A percentile compares a stretch with the other conserved stretches of the same genome.
These are phyloP conservation scores for Lactifluus echinatus DNA, from an alignment of 768 basidiomycete species.

Conservation along the genomic window DNA sequence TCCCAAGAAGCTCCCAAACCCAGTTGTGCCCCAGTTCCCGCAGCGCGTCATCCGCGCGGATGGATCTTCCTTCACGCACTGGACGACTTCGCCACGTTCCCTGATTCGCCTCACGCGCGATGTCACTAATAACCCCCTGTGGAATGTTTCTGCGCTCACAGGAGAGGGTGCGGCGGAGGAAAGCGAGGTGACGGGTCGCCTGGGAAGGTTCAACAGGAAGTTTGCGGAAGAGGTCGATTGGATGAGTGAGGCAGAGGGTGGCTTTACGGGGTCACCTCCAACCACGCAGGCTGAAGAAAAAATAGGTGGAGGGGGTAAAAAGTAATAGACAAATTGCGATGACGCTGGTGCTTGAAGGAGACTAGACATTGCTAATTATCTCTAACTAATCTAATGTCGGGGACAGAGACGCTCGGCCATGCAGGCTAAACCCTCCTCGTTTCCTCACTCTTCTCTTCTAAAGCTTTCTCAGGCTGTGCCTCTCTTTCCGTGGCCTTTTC, in stretches of 20 bases:
- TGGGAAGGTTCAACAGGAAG: slow-evolving; percentile 70
- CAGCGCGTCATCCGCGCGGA: slow-evolving; percentile 82
- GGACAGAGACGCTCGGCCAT: neutral
- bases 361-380: slow-evolving; percentile 7
- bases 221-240: slow-evolving; percentile 47
- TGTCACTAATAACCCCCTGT: slow-evolving; percentile 81
- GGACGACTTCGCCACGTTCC: slow-evolving; percentile 81
- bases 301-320: neutral
- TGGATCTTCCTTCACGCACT: slow-evolving; percentile 80
- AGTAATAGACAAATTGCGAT: neutral
- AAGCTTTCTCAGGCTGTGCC: neutral
- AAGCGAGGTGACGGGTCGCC: slow-evolving; percentile 59
- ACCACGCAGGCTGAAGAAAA: neutral
- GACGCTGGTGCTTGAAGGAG: neutral
- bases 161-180: slow-evolving; percentile 50
- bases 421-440: neutral
- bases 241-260: slow-evolving; percentile 21
- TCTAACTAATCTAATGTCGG: slow-evolving; percentile 14
- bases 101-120: slow-evolving; percentile 74
- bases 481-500: neutral
- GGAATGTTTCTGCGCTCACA: slow-evolving; percentile 55
- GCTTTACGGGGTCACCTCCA: neutral
- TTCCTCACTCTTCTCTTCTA: neutral
- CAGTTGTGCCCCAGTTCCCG: slow-evolving; percentile 78
- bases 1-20: slow-evolving; percentile 61